Evolutionary conservation across 2,329 filamentous ascomycete species (phyloP), one percentile per base, ranked within the genome.

Genomic region (Penicillium sp.): DNA sequence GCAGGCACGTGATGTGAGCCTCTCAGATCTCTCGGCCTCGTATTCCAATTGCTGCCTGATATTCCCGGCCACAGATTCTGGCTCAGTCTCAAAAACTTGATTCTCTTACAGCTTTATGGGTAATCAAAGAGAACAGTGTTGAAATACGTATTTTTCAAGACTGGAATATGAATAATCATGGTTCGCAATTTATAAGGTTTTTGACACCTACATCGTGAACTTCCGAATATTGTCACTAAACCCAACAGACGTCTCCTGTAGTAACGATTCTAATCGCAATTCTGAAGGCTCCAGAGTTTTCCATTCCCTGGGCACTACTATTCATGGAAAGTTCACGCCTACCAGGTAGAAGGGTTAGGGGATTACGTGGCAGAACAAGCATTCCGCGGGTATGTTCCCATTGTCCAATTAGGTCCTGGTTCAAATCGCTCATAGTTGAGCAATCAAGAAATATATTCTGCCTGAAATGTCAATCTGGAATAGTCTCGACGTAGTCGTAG

Each of bases 1-100:
- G 31, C 37, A 18, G 9, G 26, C 53, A 55, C 57, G 52, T 55
- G 57, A 49, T 54, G 37, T 51, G 58, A 60, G 58, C 52, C 57
- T 57, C 55, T 27, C 57, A 54, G 48, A 37, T 56, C 51, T 44
- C 41, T 55, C 51, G 49, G 46, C 47, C 37, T 45, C 40, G 26
- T 42, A 45, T 37, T 45, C 31, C 27, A 20, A 44, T 53, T 44
- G 25, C 14, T 26, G 40, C 18, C 14, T 18, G 11, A 15, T 25
- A 27, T 31, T 26, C 25, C 22, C 43, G 23, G 47, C 47, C n/a
- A n/a, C n/a, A n/a, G n/a, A n/a, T n/a, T 41, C 27, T 31, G 23
- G 27, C 27, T 18, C 15, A 18, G n/a, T 40, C 37, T 15, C n/a
- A 4, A 40, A 14, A 22, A 18, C 37, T 40, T 40, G 8, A 9